Percentiles rank a stretch among this genome's conserved stretches.
Evolutionary conservation across 1,139 yeast species (phyloP).

Genomic region (Yamadazyma dendronema): DNA sequence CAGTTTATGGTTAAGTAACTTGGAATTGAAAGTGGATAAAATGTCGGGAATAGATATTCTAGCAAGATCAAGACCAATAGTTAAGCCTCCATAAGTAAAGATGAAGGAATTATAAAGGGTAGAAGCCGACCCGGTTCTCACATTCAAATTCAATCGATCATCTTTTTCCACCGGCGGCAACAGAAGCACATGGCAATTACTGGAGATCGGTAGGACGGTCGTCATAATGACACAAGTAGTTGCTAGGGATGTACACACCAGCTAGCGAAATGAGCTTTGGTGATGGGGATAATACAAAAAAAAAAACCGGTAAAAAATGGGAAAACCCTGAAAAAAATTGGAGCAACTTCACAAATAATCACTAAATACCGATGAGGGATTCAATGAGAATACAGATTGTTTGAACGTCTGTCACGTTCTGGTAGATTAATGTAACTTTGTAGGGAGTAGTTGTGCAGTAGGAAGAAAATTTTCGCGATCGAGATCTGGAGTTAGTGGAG

Average conservation of each 20-base stretch:
- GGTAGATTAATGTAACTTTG: too few relatives aligned
- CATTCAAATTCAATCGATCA: slow-evolving; percentile 48
- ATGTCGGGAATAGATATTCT: slow-evolving; percentile 34
- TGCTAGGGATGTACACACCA: too few relatives aligned
- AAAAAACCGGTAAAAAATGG: background rate
- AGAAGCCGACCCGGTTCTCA: slow-evolving; percentile 67
- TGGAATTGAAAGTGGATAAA: slow-evolving; percentile 25
- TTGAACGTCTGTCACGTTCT: too few relatives aligned
- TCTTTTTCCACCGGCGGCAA: slow-evolving; percentile 49
- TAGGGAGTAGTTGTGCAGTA: too few relatives aligned
- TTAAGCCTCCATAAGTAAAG: slow-evolving; percentile 67
- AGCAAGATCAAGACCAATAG: slow-evolving; percentile 52
- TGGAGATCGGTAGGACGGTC: slow-evolving; percentile 37
- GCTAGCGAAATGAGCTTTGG: background rate
- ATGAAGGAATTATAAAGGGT: slow-evolving; percentile 57
- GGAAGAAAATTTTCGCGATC: slow-evolving; percentile 1
- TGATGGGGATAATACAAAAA: too few relatives aligned
- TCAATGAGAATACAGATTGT: too few relatives aligned
- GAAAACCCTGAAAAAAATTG: too few relatives aligned
- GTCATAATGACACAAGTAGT: slow-evolving; percentile 11
- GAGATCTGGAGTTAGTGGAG: slow-evolving; percentile 1
- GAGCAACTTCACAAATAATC: too few relatives aligned
- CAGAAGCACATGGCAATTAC: slow-evolving; percentile 46
- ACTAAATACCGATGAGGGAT: too few relatives aligned
- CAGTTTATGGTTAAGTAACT: slow-evolving; percentile 26